Evolutionary conservation across 805 yeast species (phyloP), one percentile per base, ranked within the genome.

Genomic region (Starmerella stigmatis): DNA sequence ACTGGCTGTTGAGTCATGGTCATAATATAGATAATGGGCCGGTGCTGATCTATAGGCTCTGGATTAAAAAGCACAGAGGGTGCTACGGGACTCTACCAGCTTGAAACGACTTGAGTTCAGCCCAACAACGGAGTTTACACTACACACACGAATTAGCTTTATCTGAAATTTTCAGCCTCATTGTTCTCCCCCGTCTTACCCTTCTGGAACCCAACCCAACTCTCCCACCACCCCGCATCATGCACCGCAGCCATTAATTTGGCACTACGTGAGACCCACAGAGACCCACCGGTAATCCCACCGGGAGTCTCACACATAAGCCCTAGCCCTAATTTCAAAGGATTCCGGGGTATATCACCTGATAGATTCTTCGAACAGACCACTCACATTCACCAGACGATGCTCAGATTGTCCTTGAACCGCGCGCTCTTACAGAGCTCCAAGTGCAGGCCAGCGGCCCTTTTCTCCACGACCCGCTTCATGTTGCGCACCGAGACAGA

Each of bases 401-500:
- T 45, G 48, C 29, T 45, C 25, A 45, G 37, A 40, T 17, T 40
- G 3, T 22, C 41, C 2, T 12, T 36, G 16, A 26, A 23, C 25
- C 44, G 41, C 29, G 38, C 21, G 21, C 36, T 41, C 4, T 27
- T 30, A 19, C 47, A 31, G 25, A 31, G 28, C 30, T 21, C 37
- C 16, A 27, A 15, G 28, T 12, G 20, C 19, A 28, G 27, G 17
- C 23, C 27, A 9, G 15, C 13, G 15, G 40, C 40, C 29, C 15
- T 36, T 15, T 49, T 49, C 32, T 42, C 49, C 20, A 23, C 48
- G 3, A 12, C 52, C 9, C 19, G 31, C n/a, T 32, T 54, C 54
- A 59, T 54, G 39, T 57, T 58, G 59, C 77, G 98, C 70, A 76
- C 74, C 46, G 98, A 89, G 66, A 74, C 86, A 48, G 98, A 89